Evolutionary conservation across 2,329 filamentous ascomycete genomes (phyloP).

Genomic region (Dactylellina sp.): DNA sequence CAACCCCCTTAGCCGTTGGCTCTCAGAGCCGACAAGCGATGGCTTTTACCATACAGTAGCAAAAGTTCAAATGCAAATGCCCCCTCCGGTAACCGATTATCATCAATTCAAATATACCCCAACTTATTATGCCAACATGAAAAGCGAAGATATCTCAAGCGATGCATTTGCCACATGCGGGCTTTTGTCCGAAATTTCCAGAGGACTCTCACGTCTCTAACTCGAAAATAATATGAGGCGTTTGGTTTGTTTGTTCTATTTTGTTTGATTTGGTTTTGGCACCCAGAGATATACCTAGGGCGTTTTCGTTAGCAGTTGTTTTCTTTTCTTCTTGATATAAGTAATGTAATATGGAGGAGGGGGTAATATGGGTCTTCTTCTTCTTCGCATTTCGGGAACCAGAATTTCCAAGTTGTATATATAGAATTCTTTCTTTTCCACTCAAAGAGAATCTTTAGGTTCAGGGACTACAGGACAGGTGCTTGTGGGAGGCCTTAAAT

Average conservation of each 20-base stretch:
- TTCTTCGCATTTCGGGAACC: background rate
- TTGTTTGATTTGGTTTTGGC: background rate
- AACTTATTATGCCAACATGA: background rate
- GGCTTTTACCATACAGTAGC: constrained; percentile 37
- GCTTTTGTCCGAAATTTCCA: constrained; percentile 31
- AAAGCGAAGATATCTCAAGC: constrained; percentile 7
- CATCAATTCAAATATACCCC: background rate
- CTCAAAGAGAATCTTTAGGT: too few species aligned
- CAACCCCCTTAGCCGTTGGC: constrained; percentile 25
- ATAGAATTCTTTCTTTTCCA: too few species aligned
- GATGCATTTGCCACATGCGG: constrained; percentile 35
- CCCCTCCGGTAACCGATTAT: background rate
- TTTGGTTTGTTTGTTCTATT: too few species aligned
- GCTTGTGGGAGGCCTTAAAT: too few species aligned
- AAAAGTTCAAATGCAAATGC: constrained; percentile 12
- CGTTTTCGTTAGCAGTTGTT: constrained; percentile 2
- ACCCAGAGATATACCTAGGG: constrained; percentile 10
- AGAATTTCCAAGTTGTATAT: background rate
- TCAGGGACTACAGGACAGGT: background rate
- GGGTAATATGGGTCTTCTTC: background rate
- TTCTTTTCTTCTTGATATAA: background rate
- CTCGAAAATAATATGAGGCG: background rate
- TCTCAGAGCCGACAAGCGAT: constrained; percentile 24
- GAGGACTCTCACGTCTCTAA: constrained; percentile 36
- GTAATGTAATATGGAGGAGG: background rate